Evolutionary conservation across 805 yeast species (phyloP).

Genomic region (Yarrowia sp.): DNA sequence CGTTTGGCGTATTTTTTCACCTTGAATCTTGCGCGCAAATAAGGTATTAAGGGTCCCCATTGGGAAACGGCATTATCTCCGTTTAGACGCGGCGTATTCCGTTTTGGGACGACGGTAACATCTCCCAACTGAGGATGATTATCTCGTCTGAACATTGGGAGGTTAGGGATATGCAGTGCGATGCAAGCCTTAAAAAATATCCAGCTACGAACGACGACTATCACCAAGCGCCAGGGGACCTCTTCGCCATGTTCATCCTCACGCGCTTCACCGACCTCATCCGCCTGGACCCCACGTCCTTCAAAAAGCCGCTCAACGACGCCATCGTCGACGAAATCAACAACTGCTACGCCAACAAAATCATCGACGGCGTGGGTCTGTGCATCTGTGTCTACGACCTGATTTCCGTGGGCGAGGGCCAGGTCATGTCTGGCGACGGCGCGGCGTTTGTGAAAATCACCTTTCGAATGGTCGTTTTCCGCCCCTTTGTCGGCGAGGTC

Average conservation of each 20-base stretch:
- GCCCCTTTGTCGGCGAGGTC: slow-evolving; percentile 93
- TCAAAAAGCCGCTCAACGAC: slow-evolving; percentile 65
- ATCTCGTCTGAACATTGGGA: background rate
- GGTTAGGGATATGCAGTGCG: slow-evolving; percentile 26
- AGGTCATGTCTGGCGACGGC: slow-evolving; percentile 92
- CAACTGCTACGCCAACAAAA: slow-evolving; percentile 79
- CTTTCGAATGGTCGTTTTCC: slow-evolving; percentile 77
- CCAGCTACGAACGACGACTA: background rate
- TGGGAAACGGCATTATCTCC: background rate
- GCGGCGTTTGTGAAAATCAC: slow-evolving; percentile 72
- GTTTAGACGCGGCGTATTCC: background rate
- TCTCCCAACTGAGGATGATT: background rate
- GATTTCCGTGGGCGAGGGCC: slow-evolving; percentile 78
- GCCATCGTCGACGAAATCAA: slow-evolving; percentile 80
- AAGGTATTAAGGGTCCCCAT: background rate
- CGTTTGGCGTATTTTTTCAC: background rate
- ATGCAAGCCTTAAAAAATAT: slow-evolving; percentile 11
- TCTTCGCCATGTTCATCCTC: slow-evolving; percentile 69
- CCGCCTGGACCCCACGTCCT: slow-evolving; percentile 82
- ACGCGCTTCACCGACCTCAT: slow-evolving; percentile 79
- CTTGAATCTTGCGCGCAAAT: background rate
- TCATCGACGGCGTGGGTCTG: slow-evolving; percentile 79
- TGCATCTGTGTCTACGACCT: slow-evolving; percentile 85
- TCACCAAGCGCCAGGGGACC: slow-evolving; percentile 22
- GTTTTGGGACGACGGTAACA: background rate